These are phyloP conservation scores for Hibiscus trionum DNA, from an alignment of 345 rosid genomes.

Conservation along the genomic window DNA sequence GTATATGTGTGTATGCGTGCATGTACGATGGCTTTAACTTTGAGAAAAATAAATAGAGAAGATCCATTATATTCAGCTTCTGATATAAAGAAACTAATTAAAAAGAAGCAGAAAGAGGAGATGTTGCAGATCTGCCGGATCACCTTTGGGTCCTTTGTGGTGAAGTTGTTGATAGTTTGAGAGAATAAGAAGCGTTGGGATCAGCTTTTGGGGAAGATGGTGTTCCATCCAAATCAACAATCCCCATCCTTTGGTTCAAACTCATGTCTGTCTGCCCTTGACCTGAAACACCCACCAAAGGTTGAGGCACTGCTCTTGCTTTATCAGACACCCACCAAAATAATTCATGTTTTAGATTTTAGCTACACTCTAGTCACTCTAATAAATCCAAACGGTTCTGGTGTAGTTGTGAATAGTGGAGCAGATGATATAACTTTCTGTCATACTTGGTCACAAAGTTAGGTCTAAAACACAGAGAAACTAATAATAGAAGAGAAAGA, in stretches of 20 bases:
- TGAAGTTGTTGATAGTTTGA: conserved; percentile 16
- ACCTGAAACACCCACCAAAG: conserved; percentile 32
- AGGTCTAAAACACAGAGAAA: background rate
- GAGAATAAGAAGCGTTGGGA: conserved; percentile 11
- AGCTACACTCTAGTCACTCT: conserved; percentile 6
- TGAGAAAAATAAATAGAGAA: no score
- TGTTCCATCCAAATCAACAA: background rate
- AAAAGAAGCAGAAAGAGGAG: background rate
- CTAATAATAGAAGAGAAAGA: background rate
- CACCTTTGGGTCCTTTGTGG: conserved; percentile 1
- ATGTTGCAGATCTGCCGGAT: background rate
- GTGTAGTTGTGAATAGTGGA: background rate
- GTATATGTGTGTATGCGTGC: background rate
- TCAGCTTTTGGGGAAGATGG: conserved; percentile 21
- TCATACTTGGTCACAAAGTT: background rate
- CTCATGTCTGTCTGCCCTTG: conserved; percentile 30
- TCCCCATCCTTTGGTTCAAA: conserved; percentile 24
- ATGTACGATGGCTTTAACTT: background rate
- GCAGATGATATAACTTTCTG: background rate
- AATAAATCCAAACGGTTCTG: conserved; percentile 2
- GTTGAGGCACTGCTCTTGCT: conserved; percentile 10
- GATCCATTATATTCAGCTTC: background rate
- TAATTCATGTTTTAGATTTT: background rate
- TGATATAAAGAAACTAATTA: background rate
- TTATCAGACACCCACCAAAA: conserved; percentile 26